Evolutionary conservation across 495 filamentous ascomycete species (phyloP).

Genomic region (Talaromyces adpressus): DNA sequence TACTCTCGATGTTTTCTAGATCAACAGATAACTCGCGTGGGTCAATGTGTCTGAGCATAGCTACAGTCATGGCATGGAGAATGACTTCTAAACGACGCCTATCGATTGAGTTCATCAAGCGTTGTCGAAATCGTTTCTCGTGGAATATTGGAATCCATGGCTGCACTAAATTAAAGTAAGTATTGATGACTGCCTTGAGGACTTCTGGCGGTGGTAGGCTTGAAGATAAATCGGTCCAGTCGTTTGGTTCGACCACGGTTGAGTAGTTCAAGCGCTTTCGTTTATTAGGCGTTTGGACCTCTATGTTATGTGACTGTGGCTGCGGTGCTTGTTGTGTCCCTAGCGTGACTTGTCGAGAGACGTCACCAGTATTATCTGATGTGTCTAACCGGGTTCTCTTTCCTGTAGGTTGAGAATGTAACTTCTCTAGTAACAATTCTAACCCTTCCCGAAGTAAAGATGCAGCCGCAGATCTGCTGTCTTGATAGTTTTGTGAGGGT

Average conservation of each 20-base stretch:
- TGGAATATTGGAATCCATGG: constrained; percentile 36
- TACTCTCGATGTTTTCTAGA: neutral
- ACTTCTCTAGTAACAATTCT: neutral
- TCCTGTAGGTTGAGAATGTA: neutral
- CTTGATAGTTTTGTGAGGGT: neutral
- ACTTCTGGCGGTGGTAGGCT: constrained; percentile 15
- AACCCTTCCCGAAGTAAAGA: neutral
- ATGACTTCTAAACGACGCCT: neutral
- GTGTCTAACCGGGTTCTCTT: neutral
- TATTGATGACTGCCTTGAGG: constrained; percentile 18
- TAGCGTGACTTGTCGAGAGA: neutral
- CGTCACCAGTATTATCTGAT: neutral
- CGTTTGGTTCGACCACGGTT: neutral
- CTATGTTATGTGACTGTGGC: neutral
- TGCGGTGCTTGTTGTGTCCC: neutral
- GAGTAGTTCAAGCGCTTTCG: neutral
- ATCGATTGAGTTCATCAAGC: constrained; percentile 2
- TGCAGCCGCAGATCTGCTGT: neutral
- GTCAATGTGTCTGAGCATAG: neutral
- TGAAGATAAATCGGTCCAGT: neutral
- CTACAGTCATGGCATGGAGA: neutral
- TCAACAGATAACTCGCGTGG: neutral
- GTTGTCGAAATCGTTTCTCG: constrained; percentile 19
- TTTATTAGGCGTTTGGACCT: neutral
- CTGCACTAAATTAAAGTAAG: constrained; percentile 25